A percentile compares a stretch with the other conserved stretches of the same genome.
These are phyloP conservation scores for Pseudogymnoascus sp. DNA, from an alignment of 2,329 filamentous ascomycete genomes.

Conservation along the genomic window DNA sequence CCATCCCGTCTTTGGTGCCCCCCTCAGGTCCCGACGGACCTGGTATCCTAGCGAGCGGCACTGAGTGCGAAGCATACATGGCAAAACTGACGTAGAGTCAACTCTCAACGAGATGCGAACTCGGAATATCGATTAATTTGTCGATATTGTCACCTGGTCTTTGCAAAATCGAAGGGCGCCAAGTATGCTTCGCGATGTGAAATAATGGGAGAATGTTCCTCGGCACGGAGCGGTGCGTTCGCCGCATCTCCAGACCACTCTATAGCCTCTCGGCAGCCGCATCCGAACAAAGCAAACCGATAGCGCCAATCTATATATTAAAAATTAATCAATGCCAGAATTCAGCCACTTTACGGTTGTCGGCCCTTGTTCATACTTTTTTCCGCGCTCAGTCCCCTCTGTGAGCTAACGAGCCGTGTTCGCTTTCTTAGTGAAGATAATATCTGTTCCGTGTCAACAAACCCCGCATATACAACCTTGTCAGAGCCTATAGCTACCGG, in stretches of 20 bases:
- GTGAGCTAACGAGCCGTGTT: not conserved
- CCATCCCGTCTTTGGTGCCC: not conserved
- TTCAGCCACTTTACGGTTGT: slow-evolving; percentile 1
- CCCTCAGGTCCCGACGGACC: not conserved
- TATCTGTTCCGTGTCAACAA: not conserved
- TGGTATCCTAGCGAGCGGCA: not conserved
- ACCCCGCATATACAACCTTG: not conserved
- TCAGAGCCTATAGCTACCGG: not conserved
- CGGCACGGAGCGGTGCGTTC: slow-evolving; percentile 1
- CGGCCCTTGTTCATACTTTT: slow-evolving; percentile 2
- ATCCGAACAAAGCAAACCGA: slow-evolving; percentile 1
- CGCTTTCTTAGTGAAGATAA: not conserved
- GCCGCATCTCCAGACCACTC: not conserved
- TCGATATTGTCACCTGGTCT: not conserved
- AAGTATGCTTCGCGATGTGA: not conserved
- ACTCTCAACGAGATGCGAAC: not conserved
- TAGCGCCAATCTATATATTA: slow-evolving; percentile 5
- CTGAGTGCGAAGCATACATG: not conserved
- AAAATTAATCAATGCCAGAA: slow-evolving; percentile 6
- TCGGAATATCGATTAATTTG: not conserved
- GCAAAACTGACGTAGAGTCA: not conserved
- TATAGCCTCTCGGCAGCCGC: not conserved
- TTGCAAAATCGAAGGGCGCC: not conserved
- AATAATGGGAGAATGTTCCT: not conserved
- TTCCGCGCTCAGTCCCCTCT: slow-evolving; percentile 1